Conservation (phyloP, 176 grass and related monocot genomes). For the Puya raimondii region DNA sequence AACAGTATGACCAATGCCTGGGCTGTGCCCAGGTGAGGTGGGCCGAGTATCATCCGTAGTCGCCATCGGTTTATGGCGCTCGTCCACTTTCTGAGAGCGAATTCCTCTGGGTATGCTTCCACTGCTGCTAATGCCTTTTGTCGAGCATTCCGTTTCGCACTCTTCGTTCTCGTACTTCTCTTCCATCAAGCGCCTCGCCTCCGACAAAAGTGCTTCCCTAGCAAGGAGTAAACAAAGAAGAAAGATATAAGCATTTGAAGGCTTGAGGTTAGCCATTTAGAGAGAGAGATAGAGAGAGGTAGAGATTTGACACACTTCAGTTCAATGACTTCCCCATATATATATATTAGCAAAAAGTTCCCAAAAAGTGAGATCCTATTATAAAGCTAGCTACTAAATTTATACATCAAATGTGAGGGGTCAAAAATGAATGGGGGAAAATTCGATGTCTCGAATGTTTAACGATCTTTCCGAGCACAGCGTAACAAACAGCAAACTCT, state of each 20-base stretch:
- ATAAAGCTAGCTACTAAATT: too few species aligned
- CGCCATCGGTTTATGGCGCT: background rate
- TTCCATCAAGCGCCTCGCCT: constrained; percentile 8
- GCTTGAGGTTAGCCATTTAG: constrained; percentile 19
- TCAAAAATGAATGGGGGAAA: too few species aligned
- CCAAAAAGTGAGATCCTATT: too few species aligned
- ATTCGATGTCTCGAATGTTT: too few species aligned
- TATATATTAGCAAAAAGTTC: too few species aligned
- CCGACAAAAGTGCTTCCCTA: background rate
- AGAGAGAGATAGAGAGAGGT: constrained; percentile 12
- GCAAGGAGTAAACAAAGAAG: constrained; percentile 15
- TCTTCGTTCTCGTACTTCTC: background rate
- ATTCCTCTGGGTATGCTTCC: background rate
- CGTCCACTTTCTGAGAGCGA: background rate
- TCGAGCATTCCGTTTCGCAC: background rate
- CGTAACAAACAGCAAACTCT: too few species aligned
- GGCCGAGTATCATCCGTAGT: constrained; percentile 32
- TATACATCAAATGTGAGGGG: too few species aligned
- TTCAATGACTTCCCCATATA: too few species aligned
- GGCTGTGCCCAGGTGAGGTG: constrained; percentile 54
- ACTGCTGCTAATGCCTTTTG: background rate
- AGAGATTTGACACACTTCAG: background rate
- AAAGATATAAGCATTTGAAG: background rate
- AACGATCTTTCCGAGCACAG: too few species aligned
- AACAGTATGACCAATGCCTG: constrained; percentile 40